These are phyloP conservation scores for sorghum (Sorghum bicolor) DNA, from an alignment of 176 grass and related monocot species.

Conservation along the genomic window Sorghum_bicolor_NCBIv3 NC_012877.2:6181001-6181500, in stretches of 20 bases:
- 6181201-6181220: too few relatives aligned
- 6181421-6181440: background rate
- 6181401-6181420: background rate
- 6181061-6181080: background rate
- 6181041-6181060: too few relatives aligned
- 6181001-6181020: too few relatives aligned
- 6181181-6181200: background rate
- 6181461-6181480: background rate
- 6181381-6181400: background rate
- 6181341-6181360: background rate
- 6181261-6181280: background rate
- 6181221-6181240: background rate
- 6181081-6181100: background rate
- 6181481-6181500: background rate
- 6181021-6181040: too few relatives aligned
- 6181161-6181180: background rate
- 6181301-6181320: background rate
- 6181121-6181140: background rate
- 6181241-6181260: background rate
- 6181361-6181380: background rate
- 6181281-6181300: background rate
- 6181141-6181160: background rate
- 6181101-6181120: background rate
- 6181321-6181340: background rate
- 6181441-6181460: constrained; percentile 14